These are phyloP conservation scores for Collariella sp. DNA, from an alignment of 495 filamentous ascomycete genomes.

Conservation along the genomic window DNA sequence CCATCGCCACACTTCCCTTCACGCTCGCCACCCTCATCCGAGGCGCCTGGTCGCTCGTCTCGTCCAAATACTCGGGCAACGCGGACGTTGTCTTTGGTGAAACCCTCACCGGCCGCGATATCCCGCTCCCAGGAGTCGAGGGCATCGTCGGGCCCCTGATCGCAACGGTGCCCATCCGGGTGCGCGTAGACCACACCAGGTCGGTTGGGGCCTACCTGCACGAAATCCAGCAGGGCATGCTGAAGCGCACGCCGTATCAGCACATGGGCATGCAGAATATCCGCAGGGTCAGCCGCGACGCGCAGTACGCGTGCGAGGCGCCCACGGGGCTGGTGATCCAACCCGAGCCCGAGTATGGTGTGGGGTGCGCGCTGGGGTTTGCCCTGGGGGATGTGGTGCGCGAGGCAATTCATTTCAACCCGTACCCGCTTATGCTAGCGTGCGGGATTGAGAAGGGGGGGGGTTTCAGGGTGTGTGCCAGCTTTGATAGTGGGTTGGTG, in stretches of 20 bases:
- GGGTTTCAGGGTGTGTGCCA: conserved; percentile 13
- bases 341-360: conserved; percentile 26
- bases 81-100: conserved; percentile 37
- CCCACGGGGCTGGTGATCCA: conserved; percentile 40
- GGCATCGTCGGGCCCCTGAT: conserved; percentile 45
- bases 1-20: conserved; percentile 11
- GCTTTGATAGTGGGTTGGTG: conserved; percentile 12
- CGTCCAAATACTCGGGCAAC: conserved; percentile 29
- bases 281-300: conserved; percentile 49
- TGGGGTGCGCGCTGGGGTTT: conserved; percentile 26
- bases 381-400: conserved; percentile 24
- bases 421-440: conserved; percentile 17
- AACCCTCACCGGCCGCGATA: conserved; percentile 37
- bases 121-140: conserved; percentile 39
- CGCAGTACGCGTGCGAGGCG: conserved; percentile 56
- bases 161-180: conserved; percentile 50
- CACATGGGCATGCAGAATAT: conserved; percentile 66
- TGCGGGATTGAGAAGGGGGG: conserved; percentile 5
- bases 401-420: conserved; percentile 17
- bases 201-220: conserved; percentile 32
- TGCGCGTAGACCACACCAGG: conserved; percentile 13
- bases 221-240: conserved; percentile 44
- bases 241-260: conserved; percentile 51
- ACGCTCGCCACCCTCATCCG: conserved; percentile 28
- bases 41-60: conserved; percentile 38